Evolutionary conservation across 108 stramenopile genomes (phyloP).

Genomic region (Schizochytrium sp.): DNA sequence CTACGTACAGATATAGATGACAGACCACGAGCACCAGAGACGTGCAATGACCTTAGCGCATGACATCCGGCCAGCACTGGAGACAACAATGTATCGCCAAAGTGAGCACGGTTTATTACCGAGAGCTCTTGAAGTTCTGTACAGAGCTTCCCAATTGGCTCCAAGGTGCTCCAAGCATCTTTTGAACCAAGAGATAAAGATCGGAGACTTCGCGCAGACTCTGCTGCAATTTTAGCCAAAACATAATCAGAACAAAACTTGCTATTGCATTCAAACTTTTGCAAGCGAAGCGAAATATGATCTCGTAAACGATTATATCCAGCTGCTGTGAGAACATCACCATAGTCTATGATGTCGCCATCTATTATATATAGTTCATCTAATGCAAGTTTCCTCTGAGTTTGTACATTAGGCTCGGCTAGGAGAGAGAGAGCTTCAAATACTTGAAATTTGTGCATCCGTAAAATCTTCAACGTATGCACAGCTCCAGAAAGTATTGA

Average conservation of each 20-base stretch:
- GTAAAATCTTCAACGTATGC: no score
- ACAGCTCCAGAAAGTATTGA: no score
- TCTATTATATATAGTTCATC: no score
- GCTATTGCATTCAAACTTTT: neutral
- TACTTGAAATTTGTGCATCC: no score
- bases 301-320: no score
- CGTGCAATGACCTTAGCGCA: neutral
- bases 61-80: slow-evolving; percentile 23
- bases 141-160: neutral
- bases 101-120: neutral
- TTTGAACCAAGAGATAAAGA: neutral
- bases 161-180: neutral
- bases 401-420: no score
- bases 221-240: neutral
- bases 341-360: no score
- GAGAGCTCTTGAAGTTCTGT: neutral
- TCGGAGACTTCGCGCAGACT: neutral
- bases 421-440: no score
- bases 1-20: slow-evolving; percentile 19
- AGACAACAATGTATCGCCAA: slow-evolving; percentile 6
- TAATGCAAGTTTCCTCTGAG: no score
- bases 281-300: neutral
- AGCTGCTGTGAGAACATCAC: no score
- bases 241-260: neutral
- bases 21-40: neutral